phyloP scores from a whole-genome alignment of 129 eudicot genomes.

The Chrysanthemum lavandulifolium region DNA sequence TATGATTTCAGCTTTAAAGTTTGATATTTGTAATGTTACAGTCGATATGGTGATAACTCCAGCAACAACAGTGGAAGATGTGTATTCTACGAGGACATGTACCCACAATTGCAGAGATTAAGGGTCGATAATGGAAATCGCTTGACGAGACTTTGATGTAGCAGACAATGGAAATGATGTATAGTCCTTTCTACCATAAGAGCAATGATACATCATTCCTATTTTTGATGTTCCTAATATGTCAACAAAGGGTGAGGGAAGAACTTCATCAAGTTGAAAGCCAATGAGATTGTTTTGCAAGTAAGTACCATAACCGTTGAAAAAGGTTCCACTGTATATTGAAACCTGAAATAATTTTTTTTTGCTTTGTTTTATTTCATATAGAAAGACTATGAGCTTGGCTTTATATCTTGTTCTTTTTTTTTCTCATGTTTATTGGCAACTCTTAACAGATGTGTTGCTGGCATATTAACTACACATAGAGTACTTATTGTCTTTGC shows the following conservation, averaged over 20 bases:
- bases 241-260: conserved; percentile 84
- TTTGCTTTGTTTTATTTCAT: not conserved
- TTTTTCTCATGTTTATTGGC: conserved; percentile 85
- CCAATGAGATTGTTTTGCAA: conserved; percentile 88
- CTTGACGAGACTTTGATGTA: too few relatives aligned
- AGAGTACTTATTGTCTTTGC: conserved; percentile 91
- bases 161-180: too few relatives aligned
- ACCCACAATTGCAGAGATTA: too few relatives aligned
- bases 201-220: conserved; percentile 58
- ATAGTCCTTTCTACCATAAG: too few relatives aligned
- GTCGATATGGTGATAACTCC: too few relatives aligned
- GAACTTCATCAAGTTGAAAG: conserved; percentile 80
- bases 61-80: too few relatives aligned
- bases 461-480: conserved; percentile 87
- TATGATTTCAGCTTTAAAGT: too few relatives aligned
- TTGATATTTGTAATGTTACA: too few relatives aligned
- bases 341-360: too few relatives aligned
- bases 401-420: conserved; percentile 2
- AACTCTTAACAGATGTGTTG: conserved; percentile 89
- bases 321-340: not conserved
- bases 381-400: not conserved
- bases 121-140: too few relatives aligned
- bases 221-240: conserved; percentile 70
- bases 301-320: conserved; percentile 36
- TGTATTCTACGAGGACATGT: too few relatives aligned